phyloP scores from a whole-genome alignment of 371 early-diverging fungal species.

The Mortierella sp. region DNA sequence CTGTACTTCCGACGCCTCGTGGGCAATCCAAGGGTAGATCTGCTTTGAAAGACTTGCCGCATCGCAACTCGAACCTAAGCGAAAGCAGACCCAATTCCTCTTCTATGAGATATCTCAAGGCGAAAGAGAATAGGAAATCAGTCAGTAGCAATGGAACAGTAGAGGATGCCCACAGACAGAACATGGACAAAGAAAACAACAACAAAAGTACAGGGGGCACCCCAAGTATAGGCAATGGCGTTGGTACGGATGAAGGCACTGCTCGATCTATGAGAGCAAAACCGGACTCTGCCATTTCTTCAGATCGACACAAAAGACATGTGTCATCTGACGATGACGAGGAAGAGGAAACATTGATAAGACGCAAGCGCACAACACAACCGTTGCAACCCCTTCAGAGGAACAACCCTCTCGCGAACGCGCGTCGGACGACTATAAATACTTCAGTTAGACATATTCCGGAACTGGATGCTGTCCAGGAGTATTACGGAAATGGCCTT shows the following conservation, averaged over 20 bases:
- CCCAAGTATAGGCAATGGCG: neutral
- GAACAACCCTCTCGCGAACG: neutral
- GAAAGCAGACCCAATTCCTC: neutral
- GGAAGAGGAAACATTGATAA: constrained; percentile 1
- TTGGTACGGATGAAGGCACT: neutral
- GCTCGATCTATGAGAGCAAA: neutral
- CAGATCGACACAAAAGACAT: neutral
- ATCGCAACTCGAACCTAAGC: too few species aligned
- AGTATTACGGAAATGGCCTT: neutral
- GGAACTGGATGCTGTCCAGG: neutral
- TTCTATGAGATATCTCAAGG: neutral
- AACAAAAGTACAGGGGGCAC: neutral
- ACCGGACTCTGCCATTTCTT: neutral
- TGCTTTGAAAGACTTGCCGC: too few species aligned
- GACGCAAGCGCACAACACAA: neutral
- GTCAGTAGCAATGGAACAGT: neutral
- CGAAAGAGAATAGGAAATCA: neutral
- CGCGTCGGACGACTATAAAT: neutral
- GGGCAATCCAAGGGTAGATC: too few species aligned
- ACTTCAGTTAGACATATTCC: neutral
- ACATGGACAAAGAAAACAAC: neutral
- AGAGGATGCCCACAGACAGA: neutral
- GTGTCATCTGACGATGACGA: neutral
- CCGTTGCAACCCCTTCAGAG: neutral
- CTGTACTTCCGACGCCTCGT: too few species aligned